Evolutionary conservation across 2,329 filamentous ascomycete species (phyloP), one percentile per base, ranked within the genome.

Genomic region (Colletotrichum scovillei): DNA sequence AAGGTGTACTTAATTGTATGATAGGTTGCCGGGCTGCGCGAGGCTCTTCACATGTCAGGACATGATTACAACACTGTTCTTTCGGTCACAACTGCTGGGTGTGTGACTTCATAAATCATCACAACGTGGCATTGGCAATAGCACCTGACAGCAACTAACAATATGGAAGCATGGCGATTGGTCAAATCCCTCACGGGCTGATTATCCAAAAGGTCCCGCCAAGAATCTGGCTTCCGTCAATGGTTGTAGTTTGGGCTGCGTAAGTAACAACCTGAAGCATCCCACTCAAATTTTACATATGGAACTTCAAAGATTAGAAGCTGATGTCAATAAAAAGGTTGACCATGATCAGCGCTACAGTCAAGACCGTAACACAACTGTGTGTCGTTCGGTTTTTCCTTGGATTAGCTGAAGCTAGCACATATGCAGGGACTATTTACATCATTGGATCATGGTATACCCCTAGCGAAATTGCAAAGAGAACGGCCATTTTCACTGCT

Each of bases 401-500:
- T 28, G 83, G 82, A 28, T 73, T 84, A 12, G 80, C 78, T 28
- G 83, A 84, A 62, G 81, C 82, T 2, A 83, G 82, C 1, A 84
- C 82, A 1, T 84, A 82, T 75, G 82, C 82, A 5, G 83, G 84
- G 24, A 84, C 79, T 2, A 84, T 85, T 73, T 86, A 85, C 69
- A 80, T 86, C 60, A 80, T 86, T 2, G 84, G 85, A 9, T 82
- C 87, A 0, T 92, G 90, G 90, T 92, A 92, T 75, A 92, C 87
- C 0, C 84, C 86, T 16, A 82, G 84, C 14, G 91, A 92, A 74
- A 85, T 93, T 0, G 90, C 89, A 0, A 92, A 92, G 78, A 85
- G 91, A 1, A 89, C 86, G 5, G 90, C 89, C 56, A 88, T 93
- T 59, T 93, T 92, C 77, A 91, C 89, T 1, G 85, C 88, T 0